Evolutionary conservation across 2,329 filamentous ascomycete species (phyloP).

Genomic region (Exserohilum rostratum): DNA sequence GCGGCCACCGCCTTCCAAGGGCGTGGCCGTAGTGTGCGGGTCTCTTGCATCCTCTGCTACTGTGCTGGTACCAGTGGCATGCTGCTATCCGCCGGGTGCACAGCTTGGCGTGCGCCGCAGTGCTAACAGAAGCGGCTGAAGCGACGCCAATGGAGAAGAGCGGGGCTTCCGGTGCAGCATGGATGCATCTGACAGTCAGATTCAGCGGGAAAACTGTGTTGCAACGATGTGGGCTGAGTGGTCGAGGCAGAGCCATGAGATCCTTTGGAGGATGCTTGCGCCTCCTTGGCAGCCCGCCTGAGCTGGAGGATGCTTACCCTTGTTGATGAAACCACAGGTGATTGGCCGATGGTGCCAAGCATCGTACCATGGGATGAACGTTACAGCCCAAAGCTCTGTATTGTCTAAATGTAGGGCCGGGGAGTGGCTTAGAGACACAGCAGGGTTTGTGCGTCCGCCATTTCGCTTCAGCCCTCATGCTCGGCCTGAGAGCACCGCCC

Average conservation of each 20-base stretch:
- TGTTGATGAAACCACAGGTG: conserved; percentile 10
- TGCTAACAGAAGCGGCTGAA: background rate
- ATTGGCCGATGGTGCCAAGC: conserved; percentile 17
- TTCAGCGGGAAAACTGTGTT: conserved; percentile 23
- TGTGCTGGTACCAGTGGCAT: conserved; percentile 8
- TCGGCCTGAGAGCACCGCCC: conserved; percentile 15
- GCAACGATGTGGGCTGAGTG: conserved; percentile 12
- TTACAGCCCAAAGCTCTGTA: conserved; percentile 26
- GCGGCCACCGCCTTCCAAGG: conserved; percentile 10
- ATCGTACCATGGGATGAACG: conserved; percentile 11
- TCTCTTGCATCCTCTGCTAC: conserved; percentile 15
- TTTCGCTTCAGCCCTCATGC: conserved; percentile 15
- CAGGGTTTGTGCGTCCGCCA: conserved; percentile 13
- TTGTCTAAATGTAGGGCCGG: conserved; percentile 26
- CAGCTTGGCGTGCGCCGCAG: conserved; percentile 16
- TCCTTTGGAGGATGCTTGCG: conserved; percentile 5
- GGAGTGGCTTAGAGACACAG: conserved; percentile 4
- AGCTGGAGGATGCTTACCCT: conserved; percentile 15
- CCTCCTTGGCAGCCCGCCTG: conserved; percentile 21
- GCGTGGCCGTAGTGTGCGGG: conserved; percentile 19
- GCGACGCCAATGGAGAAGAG: background rate
- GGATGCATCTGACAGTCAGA: background rate
- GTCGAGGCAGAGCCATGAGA: conserved; percentile 13
- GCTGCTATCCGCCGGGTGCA: conserved; percentile 1
- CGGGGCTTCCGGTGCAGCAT: conserved; percentile 12